Conservation (phyloP, 495 filamentous ascomycete genomes). For the Xanthoparmelia taractica region DNA sequence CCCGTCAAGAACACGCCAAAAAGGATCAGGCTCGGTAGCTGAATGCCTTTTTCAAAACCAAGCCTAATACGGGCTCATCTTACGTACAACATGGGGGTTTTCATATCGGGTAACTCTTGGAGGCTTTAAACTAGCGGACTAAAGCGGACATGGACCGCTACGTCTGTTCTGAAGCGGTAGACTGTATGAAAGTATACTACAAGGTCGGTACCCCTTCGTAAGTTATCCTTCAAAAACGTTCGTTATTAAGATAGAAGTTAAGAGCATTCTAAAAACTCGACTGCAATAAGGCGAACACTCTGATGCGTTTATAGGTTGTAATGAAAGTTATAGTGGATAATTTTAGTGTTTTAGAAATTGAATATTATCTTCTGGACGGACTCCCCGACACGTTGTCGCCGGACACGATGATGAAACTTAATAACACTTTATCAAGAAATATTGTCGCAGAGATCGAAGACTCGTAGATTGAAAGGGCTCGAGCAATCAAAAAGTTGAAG, state of each 20-base stretch:
- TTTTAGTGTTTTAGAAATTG: no score
- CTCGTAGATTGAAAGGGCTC: slow-evolving; percentile 12
- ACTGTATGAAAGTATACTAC: slow-evolving; percentile 46
- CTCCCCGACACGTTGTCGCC: slow-evolving; percentile 16
- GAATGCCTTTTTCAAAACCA: no score
- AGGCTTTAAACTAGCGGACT: slow-evolving; percentile 1
- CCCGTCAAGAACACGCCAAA: no score
- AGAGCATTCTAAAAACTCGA: not conserved
- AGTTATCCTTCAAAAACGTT: not conserved
- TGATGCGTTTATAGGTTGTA: no score
- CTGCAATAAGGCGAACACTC: no score
- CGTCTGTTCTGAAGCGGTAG: slow-evolving; percentile 40
- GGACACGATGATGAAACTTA: slow-evolving; percentile 16
- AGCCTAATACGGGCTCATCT: no score
- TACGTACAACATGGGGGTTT: no score
- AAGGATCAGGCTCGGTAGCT: no score
- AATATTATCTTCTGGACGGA: no score
- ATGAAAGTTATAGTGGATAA: no score
- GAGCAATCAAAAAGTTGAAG: slow-evolving; percentile 11
- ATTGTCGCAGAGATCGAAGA: slow-evolving; percentile 19
- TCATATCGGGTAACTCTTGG: no score
- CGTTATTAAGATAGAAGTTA: no score
- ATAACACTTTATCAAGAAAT: slow-evolving; percentile 10
- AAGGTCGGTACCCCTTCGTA: slow-evolving; percentile 29
- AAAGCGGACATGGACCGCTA: slow-evolving; percentile 36